Percentiles rank a stretch among this genome's conserved stretches.
These are phyloP conservation scores for Kwoniella shandongensis DNA, from an alignment of 768 basidiomycete genomes.

Conservation along the genomic window DNA sequence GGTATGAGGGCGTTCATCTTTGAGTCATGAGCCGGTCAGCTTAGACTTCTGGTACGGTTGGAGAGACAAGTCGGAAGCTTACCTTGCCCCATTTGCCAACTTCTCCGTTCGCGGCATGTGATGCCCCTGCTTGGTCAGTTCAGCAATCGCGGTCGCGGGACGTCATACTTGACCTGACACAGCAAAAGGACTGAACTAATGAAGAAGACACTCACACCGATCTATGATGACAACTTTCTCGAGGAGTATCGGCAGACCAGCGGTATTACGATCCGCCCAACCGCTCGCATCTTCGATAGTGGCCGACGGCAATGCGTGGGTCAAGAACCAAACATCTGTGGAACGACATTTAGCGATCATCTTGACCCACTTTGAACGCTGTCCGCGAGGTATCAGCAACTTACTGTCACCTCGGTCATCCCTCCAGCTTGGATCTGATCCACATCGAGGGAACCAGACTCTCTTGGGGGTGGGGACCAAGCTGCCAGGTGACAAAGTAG, in stretches of 20 bases:
- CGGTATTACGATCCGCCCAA: conserved; percentile 32
- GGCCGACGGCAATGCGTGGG: conserved; percentile 36
- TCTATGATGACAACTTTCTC: conserved; percentile 50
- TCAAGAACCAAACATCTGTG: conserved; percentile 45
- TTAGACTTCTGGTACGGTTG: neutral
- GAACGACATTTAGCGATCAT: neutral
- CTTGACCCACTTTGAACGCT: neutral
- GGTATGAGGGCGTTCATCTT: conserved; percentile 41
- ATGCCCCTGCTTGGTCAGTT: conserved; percentile 24
- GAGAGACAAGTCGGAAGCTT: conserved; percentile 4
- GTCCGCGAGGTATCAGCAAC: neutral
- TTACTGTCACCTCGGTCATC: conserved; percentile 30
- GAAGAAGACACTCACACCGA: conserved; percentile 36
- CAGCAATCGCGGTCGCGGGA: neutral
- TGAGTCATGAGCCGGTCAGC: too few relatives aligned
- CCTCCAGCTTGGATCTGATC: conserved; percentile 34
- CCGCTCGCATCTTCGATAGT: conserved; percentile 42
- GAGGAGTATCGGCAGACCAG: conserved; percentile 38
- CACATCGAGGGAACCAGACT: conserved; percentile 40
- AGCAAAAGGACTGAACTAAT: neutral
- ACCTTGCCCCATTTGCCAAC: conserved; percentile 48
- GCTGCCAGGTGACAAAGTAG: conserved; percentile 13
- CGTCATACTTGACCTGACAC: neutral
- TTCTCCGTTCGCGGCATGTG: conserved; percentile 40
- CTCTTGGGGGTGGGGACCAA: conserved; percentile 18